Evolutionary conservation across 140 eudicot genomes (phyloP), one percentile per base, ranked within the genome.

Genomic region (Senecio squalidus): DNA sequence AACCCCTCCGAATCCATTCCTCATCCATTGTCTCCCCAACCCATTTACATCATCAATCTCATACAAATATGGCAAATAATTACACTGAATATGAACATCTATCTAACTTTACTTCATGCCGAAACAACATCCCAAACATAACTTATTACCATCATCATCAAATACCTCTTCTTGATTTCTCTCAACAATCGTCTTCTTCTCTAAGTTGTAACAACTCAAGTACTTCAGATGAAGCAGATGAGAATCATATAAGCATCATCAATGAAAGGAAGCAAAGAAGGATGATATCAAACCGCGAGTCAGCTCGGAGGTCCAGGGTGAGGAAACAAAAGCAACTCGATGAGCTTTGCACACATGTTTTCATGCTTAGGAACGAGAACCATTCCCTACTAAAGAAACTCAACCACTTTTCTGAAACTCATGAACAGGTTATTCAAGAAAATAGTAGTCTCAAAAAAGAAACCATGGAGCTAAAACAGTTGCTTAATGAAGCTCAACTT

Each of bases 251-350:
- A 28, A 64, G 65, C 45, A 34, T 82, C 53, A 72, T 84, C 60
- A 80, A 82, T 21, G 82, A 89, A 62, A 72, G 95, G 69, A 84
- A 69, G 52, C 82, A 75, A 24, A 77, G 95, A 60, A 72, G 97
- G 51, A 89, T 84, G 97, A 78, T 84, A 55, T 89, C 97, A 0
- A 89, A 89, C 65, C 28, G 95, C 17, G 92, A 89, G 67, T 89
- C 97, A 5, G 97, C 97, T 14, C 57, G 97, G 5, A 67, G 97
- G 57, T 89, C 97, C 1, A 58, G 97, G 73, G 80, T 89, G 95
- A 67, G 97, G 60, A 89, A 89, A 40, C 97, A 89, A 79, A 89
- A 54, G 72, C 97, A 89, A 53, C 84, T 89, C 0, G 97, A 89
- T 54, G 97, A 89, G 76, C 89, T 89, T 1, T 74, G 85, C 83